Base-by-base conservation (phyloP, 495 filamentous ascomycete genomes). In the Tuber umbilicatum region DNA sequence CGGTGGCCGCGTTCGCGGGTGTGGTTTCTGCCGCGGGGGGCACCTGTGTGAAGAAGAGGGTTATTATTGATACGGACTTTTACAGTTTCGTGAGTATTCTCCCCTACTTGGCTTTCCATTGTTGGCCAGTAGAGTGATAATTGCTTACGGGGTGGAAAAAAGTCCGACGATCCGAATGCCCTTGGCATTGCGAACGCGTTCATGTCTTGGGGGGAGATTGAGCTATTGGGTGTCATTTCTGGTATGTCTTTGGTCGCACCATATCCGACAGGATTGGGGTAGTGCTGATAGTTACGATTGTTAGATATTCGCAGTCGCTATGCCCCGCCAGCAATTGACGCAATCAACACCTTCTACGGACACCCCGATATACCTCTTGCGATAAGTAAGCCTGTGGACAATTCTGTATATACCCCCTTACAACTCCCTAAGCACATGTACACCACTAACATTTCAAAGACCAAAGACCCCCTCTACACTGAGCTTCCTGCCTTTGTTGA, bases 401-500 rank as follows among this genome's bases (percentile, higher is more conserved):
- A 83, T 60, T 69, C 81, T 38, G 81, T 83, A 78, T 71, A 78
- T 31, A 47, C 23, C 38, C 35, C 37, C 31, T 23, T n/a, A 43
- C 47, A 68, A 12, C 4, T 2, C 45, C 31, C 19, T 14, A 4
- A 40, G 27, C 31, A 16, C 23, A 2, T 14, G 47, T 73, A 41
- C 47, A 70, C 50, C 27, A 6, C 45, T 78, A 27, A 75, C 68
- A 35, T 23, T 23, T 16, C 60, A 43, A 70, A 82, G 80, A 83
- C 79, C 6, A 70, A 75, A 68, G 77, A 76, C 71, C 81, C 82
- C 4, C 74, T 80, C 0, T 60, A 75, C 43, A 73, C 79, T 1
- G 72, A 76, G n/a, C 80, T 68, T 41, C 79, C 74, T 2, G 81
- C 79, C 14, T 83, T 80, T 41, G 60, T 88, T 19, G 84, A 84